Evolutionary conservation across 2,329 filamentous ascomycete species (phyloP), one percentile per base, ranked within the genome.

Genomic region (Sphaerulina musiva): DNA sequence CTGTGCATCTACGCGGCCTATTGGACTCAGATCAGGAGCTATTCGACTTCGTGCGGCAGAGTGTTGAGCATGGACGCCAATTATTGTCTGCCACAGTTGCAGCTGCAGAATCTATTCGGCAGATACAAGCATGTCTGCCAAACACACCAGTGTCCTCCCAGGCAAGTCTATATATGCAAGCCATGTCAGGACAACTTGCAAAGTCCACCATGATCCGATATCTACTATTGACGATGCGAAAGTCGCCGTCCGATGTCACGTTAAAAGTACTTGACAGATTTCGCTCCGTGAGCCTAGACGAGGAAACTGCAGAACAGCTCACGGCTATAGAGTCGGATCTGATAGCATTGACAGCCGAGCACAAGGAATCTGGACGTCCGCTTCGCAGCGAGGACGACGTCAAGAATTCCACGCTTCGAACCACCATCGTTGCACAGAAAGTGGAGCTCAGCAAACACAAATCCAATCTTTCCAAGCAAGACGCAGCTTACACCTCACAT

Each of bases 371-470:
- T n/a, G 49, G 39, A 2, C 55, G 61, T 40, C 66, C 76, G 3
- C 76, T 95, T 31, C 83, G 84, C 58, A 95, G 85, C 71, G 85
- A 85, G 67, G 87, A 93, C 69, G 85, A 85, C 62, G 78, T 85
- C 9, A 84, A 85, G 41, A 76, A 80, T 70, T 84, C 82, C 59
- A 82, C 86, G 42, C 72, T 89, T 40, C 79, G 89, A 43, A 89
- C 87, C 1, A 92, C 88, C 0, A 82, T 92, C 32, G 82, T 92
- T 48, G 87, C 87, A 12, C 87, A 92, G 66, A 87, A 87, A 66
- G 87, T 93, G 14, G 84, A 90, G 64, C 76, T 93, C 40, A 89
- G 85, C 70, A 86, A 83, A 59, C 84, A 90, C 67, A 84, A 84
- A 60, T 83, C 86, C 1, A 76, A 80, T 3, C 76, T 92, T 29